Conservation (phyloP, 2,329 filamentous ascomycete species). For the Trichophaea hybrida region DNA sequence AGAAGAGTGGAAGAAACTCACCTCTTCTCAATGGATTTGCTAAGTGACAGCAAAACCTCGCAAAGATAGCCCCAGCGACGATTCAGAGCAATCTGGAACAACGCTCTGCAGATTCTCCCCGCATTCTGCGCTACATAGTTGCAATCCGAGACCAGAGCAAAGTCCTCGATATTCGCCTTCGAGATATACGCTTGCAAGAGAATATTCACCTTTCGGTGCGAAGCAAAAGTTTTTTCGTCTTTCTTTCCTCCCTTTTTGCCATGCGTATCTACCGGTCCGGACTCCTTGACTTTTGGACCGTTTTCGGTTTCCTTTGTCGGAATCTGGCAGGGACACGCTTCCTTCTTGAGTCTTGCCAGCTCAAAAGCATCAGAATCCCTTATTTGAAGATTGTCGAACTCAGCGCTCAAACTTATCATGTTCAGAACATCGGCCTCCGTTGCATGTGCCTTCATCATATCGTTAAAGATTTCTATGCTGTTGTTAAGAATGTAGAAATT, state of each 20-base stretch:
- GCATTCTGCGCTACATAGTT: constrained; percentile 94
- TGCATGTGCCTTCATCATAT: constrained; percentile 72
- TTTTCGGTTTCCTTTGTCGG: constrained; percentile 39
- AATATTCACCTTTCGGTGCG: constrained; percentile 91
- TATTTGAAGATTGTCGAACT: constrained; percentile 94
- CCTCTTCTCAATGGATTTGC: constrained; percentile 92
- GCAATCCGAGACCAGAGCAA: constrained; percentile 79
- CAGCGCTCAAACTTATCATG: constrained; percentile 95
- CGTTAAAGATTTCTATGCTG: constrained; percentile 91
- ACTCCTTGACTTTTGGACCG: constrained; percentile 33
- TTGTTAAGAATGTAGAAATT: constrained; percentile 92
- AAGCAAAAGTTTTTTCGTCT: constrained; percentile 35
- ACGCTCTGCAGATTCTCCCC: constrained; percentile 77
- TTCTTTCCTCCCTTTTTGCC: neutral
- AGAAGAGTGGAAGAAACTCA: neutral
- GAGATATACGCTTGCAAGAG: constrained; percentile 90
- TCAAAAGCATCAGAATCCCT: constrained; percentile 83
- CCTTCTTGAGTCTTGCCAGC: constrained; percentile 55
- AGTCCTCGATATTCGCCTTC: constrained; percentile 74
- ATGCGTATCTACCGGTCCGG: neutral
- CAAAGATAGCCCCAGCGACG: constrained; percentile 93
- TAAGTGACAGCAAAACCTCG: constrained; percentile 73
- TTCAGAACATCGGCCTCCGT: constrained; percentile 84
- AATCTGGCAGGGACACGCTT: constrained; percentile 63
- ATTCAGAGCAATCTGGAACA: constrained; percentile 97